These are phyloP conservation scores for Kokia cookei DNA, from an alignment of 441 rosid genomes.

Conservation along the genomic window DNA sequence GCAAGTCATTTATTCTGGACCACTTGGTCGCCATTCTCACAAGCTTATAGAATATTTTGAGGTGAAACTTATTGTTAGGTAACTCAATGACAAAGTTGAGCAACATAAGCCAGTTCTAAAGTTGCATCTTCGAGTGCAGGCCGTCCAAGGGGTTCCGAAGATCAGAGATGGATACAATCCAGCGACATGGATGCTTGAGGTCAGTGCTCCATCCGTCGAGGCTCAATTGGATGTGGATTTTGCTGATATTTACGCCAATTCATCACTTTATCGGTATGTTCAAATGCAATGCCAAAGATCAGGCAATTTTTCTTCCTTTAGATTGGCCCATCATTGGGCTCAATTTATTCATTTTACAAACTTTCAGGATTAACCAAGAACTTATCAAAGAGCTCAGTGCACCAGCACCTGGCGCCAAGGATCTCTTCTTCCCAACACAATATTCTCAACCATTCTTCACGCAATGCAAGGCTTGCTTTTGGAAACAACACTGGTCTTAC, in stretches of 20 bases:
- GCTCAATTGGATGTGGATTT: constrained; percentile 60
- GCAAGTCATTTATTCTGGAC: constrained; percentile 78
- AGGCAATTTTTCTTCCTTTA: not conserved
- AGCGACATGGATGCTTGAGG: constrained; percentile 93
- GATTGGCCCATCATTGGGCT: not conserved
- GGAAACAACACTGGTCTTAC: constrained; percentile 77
- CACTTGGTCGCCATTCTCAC: constrained; percentile 64
- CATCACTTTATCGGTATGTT: constrained; percentile 42
- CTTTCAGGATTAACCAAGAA: constrained; percentile 64
- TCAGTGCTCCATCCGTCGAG: constrained; percentile 59
- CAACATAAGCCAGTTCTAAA: not conserved
- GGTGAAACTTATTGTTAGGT: constrained; percentile 22
- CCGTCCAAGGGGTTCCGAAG: constrained; percentile 61
- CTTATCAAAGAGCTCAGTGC: constrained; percentile 67
- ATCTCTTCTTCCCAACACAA: constrained; percentile 67
- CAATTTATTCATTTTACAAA: not conserved
- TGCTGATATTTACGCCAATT: constrained; percentile 57
- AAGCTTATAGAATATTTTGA: constrained; percentile 78
- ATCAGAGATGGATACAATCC: constrained; percentile 78
- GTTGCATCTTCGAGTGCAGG: constrained; percentile 26
- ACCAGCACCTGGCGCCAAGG: constrained; percentile 55
- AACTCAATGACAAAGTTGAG: not conserved
- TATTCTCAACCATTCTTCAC: constrained; percentile 59
- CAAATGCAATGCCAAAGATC: constrained; percentile 7
- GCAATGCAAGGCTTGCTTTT: constrained; percentile 74